Conservation (phyloP, 2,329 filamentous ascomycete species). For the Xylaria sp. region DNA sequence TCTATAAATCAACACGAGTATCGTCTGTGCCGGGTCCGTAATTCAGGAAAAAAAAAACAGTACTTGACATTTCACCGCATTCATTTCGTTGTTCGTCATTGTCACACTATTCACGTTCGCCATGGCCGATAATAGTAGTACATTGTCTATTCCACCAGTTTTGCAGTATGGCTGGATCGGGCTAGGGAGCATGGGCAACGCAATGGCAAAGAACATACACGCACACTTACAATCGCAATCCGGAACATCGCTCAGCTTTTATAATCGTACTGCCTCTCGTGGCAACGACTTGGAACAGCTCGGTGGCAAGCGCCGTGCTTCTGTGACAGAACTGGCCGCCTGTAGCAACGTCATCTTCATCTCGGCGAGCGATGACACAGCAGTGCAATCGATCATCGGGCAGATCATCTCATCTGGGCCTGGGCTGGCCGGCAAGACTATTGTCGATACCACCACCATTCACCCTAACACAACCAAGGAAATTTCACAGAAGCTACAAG, state of each 20-base stretch:
- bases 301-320: conserved; percentile 43
- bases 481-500: conserved; percentile 43
- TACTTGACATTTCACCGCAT: background rate
- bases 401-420: conserved; percentile 40
- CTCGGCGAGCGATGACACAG: conserved; percentile 56
- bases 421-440: conserved; percentile 51
- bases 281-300: conserved; percentile 48
- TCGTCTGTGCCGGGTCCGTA: background rate
- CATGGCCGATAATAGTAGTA: conserved; percentile 23
- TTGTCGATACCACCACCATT: conserved; percentile 62
- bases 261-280: conserved; percentile 59
- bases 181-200: conserved; percentile 62
- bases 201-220: conserved; percentile 62
- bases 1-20: background rate
- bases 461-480: conserved; percentile 55
- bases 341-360: conserved; percentile 52
- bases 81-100: too few relatives aligned
- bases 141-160: background rate
- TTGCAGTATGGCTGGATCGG: conserved; percentile 47
- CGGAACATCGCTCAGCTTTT: conserved; percentile 51
- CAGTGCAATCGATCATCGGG: conserved; percentile 49
- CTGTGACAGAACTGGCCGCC: conserved; percentile 44
- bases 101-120: background rate
- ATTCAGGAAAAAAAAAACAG: background rate
- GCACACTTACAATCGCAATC: conserved; percentile 48